Percentiles rank a stretch among this genome's conserved stretches.
Evolutionary conservation across 176 grass and related monocot species (phyloP).

Genomic region (Chloris gayana): DNA sequence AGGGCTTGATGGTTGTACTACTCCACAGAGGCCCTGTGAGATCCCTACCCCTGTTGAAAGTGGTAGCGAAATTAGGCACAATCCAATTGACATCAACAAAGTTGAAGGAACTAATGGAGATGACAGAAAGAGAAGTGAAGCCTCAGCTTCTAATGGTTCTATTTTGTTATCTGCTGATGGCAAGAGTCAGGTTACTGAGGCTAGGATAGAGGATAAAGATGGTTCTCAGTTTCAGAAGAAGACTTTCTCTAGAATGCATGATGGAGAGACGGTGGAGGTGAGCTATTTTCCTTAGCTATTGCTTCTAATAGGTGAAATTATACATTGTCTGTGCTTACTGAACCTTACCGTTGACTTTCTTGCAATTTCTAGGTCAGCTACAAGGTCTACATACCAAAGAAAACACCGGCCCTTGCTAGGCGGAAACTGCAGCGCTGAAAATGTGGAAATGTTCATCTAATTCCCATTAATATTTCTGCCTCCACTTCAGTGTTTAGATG

Average conservation of each 20-base stretch:
- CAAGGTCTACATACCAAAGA: conserved; percentile 97
- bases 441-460: conserved; percentile 6
- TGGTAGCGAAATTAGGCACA: conserved; percentile 24
- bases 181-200: conserved; percentile 36
- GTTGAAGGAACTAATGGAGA: conserved; percentile 40
- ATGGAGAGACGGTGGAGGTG: conserved; percentile 84
- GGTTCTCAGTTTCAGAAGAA: conserved; percentile 76
- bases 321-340: conserved; percentile 14
- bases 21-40: conserved; percentile 1
- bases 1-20: conserved; percentile 38
- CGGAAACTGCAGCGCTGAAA: conserved; percentile 79
- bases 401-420: conserved; percentile 57
- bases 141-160: conserved; percentile 32
- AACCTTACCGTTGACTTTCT: conserved; percentile 33
- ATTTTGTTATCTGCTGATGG: conserved; percentile 26
- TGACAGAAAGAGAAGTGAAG: conserved; percentile 32
- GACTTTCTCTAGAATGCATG: conserved; percentile 92
- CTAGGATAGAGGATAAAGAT: conserved; percentile 37
- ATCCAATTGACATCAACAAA: conserved; percentile 19
- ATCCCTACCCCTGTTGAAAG: conserved; percentile 35
- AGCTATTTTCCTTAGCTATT: conserved; percentile 26
- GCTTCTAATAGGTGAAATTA: conserved; percentile 23
- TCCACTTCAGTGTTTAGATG: conserved; percentile 3
- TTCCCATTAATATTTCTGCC: not conserved
- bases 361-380: conserved; percentile 79